A percentile compares a stretch with the other conserved stretches of the same genome.
Conservation (phyloP, 495 filamentous ascomycete genomes). For the Rhizodiscina lignyota region DNA sequence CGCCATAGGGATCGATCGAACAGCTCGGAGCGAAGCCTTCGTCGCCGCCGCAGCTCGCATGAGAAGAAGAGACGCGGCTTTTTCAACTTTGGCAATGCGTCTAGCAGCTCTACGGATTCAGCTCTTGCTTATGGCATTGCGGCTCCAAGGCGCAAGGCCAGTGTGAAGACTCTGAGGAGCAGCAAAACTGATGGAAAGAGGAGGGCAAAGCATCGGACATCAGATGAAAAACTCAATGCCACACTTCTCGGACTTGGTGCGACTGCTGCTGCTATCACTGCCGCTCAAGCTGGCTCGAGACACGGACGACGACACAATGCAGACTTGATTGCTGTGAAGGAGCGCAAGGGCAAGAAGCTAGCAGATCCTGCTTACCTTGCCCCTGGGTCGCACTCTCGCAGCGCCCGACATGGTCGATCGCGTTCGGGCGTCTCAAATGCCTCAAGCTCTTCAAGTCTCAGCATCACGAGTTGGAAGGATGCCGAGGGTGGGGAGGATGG, state of each 20-base stretch:
- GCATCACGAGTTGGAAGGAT: conserved; percentile 19
- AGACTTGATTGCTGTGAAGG: conserved; percentile 25
- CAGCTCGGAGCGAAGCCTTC: too few species aligned
- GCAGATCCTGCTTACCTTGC: too few species aligned
- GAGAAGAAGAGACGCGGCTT: conserved; percentile 32
- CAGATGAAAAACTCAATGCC: conserved; percentile 32
- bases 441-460: conserved; percentile 1
- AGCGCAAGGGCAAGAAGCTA: conserved; percentile 15
- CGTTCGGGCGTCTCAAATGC: too few species aligned
- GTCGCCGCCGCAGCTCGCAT: conserved; percentile 6
- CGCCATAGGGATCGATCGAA: too few species aligned
- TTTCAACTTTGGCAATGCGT: conserved; percentile 43
- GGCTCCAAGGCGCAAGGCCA: too few species aligned
- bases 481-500: conserved; percentile 21
- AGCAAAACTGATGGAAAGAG: background rate
- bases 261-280: conserved; percentile 37
- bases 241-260: conserved; percentile 38
- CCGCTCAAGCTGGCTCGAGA: conserved; percentile 24
- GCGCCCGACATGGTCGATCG: too few species aligned
- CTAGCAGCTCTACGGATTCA: conserved; percentile 40
- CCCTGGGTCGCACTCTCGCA: too few species aligned
- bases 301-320: conserved; percentile 12
- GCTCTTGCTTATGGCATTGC: conserved; percentile 42
- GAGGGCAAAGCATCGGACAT: conserved; percentile 9
- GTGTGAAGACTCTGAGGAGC: too few species aligned